A percentile compares a stretch with the other conserved stretches of the same genome.
phyloP scores from a whole-genome alignment of 2,329 filamentous ascomycete genomes.

The Emmonsia crescens region DNA sequence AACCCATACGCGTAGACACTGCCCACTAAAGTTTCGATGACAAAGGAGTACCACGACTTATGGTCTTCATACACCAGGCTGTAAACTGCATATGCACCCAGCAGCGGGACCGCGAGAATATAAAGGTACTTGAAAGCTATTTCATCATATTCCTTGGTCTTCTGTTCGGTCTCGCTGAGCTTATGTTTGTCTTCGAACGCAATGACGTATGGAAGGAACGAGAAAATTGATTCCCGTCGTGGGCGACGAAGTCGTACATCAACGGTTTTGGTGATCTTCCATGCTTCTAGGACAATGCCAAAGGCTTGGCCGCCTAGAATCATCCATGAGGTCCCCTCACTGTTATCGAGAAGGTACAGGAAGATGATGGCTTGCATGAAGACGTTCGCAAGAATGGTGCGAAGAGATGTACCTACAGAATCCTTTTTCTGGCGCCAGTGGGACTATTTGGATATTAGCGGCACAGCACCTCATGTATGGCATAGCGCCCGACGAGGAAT shows the following conservation, averaged over 20 bases:
- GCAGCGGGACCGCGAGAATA: slow-evolving; percentile 75
- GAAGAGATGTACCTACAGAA: slow-evolving; percentile 90
- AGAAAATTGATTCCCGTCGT: slow-evolving; percentile 56
- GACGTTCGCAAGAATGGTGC: slow-evolving; percentile 91
- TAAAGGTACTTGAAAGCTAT: slow-evolving; percentile 98
- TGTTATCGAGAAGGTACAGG: slow-evolving; percentile 93
- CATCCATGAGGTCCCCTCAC: slow-evolving; percentile 98
- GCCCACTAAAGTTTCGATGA: slow-evolving; percentile 88
- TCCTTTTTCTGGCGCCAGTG: slow-evolving; percentile 99
- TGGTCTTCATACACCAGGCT: slow-evolving; percentile 85
- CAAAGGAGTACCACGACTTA: slow-evolving; percentile 96
- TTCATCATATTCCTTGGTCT: slow-evolving; percentile 96
- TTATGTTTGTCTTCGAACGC: slow-evolving; percentile 94
- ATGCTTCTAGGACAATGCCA: slow-evolving; percentile 66
- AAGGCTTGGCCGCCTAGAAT: slow-evolving; percentile 88
- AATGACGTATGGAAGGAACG: slow-evolving; percentile 67
- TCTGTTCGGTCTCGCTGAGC: slow-evolving; percentile 87
- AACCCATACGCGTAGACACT: slow-evolving; percentile 98
- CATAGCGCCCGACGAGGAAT: not conserved
- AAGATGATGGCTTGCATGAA: slow-evolving; percentile 97
- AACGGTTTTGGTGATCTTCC: slow-evolving; percentile 96
- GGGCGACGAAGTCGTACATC: slow-evolving; percentile 70
- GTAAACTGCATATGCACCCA: slow-evolving; percentile 83
- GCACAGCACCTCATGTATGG: not conserved
- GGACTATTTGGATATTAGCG: slow-evolving; percentile 32